A percentile compares a stretch with the other conserved stretches of the same genome.
Evolutionary conservation across 805 yeast genomes (phyloP).

Genomic region (Yarrowia sp.): DNA sequence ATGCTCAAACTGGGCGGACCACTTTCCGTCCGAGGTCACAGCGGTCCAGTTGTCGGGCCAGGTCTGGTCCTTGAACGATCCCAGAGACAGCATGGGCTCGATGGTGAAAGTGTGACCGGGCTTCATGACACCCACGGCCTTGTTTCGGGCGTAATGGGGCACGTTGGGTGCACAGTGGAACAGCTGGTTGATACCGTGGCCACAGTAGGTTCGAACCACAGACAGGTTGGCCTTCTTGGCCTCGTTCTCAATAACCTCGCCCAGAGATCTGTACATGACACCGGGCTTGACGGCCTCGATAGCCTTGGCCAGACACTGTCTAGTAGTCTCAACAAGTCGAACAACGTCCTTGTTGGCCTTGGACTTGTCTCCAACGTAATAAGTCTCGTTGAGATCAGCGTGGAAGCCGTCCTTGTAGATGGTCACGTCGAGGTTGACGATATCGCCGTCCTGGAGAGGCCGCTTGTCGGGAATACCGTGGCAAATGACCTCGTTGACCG

Average conservation of each 20-base stretch:
- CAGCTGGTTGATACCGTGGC: conserved; percentile 86
- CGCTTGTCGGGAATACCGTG: conserved; percentile 97
- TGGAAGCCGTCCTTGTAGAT: conserved; percentile 87
- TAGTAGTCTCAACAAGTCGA: conserved; percentile 86
- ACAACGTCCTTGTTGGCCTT: conserved; percentile 80
- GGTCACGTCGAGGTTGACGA: conserved; percentile 88
- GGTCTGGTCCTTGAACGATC: conserved; percentile 75
- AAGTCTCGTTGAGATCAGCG: conserved; percentile 95
- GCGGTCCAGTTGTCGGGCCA: conserved; percentile 99
- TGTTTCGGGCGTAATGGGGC: conserved; percentile 93
- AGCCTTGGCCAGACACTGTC: conserved; percentile 86
- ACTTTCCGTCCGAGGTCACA: conserved; percentile 85
- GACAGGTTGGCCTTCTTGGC: conserved; percentile 80
- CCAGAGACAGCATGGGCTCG: conserved; percentile 95
- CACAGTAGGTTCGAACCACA: conserved; percentile 89
- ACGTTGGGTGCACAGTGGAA: conserved; percentile 94
- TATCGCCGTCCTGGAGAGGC: conserved; percentile 89
- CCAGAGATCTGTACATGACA: conserved; percentile 80
- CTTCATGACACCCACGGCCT: conserved; percentile 90
- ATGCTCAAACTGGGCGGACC: conserved; percentile 93
- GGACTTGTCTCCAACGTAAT: conserved; percentile 92
- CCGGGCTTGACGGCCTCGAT: conserved; percentile 92
- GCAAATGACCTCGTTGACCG: conserved; percentile 93
- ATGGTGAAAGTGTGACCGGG: conserved; percentile 97
- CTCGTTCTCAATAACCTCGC: conserved; percentile 85